These are phyloP conservation scores for Rehmannia glutinosa DNA, from an alignment of 257 asterid genomes.

Conservation along the genomic window DNA sequence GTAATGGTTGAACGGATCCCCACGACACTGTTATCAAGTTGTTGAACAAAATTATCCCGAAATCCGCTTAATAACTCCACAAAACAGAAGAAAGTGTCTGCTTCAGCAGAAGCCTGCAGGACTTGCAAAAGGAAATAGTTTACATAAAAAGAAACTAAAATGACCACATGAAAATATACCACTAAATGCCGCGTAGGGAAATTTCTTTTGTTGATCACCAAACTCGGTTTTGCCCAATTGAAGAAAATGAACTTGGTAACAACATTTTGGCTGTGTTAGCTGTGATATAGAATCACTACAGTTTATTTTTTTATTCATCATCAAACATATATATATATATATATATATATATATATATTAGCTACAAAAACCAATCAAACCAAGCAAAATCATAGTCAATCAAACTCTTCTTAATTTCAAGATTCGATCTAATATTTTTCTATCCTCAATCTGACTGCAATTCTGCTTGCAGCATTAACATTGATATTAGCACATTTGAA, in stretches of 20 bases:
- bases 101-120: slow-evolving; percentile 82
- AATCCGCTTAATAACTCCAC: slow-evolving; percentile 93
- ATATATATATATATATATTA: neutral
- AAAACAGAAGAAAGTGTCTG: slow-evolving; percentile 94
- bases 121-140: slow-evolving; percentile 25
- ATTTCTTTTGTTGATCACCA: neutral
- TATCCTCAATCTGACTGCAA: neutral
- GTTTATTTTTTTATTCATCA: neutral
- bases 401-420: neutral
- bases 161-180: neutral
- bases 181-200: neutral
- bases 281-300: slow-evolving; percentile 2
- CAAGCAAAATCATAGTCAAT: neutral
- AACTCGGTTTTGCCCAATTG: slow-evolving; percentile 2
- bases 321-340: neutral
- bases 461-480: neutral
- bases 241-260: slow-evolving; percentile 10
- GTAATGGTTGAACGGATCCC: slow-evolving; percentile 93
- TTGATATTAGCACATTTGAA: neutral
- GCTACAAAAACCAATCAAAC: neutral
- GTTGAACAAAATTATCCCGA: slow-evolving; percentile 94
- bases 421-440: neutral
- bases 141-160: slow-evolving; percentile 19
- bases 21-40: slow-evolving; percentile 95
- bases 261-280: neutral